A percentile compares a stretch with the other conserved stretches of the same genome.
Conservation (phyloP, 345 rosid genomes). For the Diplotaxis tenuifolia region DNA sequence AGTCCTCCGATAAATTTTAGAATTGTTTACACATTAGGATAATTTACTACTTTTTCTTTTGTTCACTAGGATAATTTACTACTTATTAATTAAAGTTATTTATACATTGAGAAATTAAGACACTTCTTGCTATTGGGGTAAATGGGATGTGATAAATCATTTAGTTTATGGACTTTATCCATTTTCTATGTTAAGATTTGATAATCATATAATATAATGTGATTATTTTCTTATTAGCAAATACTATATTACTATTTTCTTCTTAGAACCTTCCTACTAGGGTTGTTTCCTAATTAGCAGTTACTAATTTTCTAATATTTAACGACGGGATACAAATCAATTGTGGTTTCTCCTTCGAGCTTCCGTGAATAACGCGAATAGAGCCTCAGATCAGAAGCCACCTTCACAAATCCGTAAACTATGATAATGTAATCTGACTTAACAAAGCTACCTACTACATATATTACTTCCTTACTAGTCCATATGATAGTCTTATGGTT, state of each 20-base stretch:
- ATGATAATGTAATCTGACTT: constrained; percentile 3
- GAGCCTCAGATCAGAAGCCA: constrained; percentile 8
- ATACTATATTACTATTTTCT: not conserved
- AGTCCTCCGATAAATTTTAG: not conserved
- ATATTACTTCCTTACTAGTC: not conserved
- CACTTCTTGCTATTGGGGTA: too few species aligned
- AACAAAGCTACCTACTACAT: constrained; percentile 29
- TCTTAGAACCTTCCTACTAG: not conserved
- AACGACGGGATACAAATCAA: not conserved
- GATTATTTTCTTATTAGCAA: not conserved
- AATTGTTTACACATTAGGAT: too few species aligned
- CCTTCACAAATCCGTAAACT: not conserved
- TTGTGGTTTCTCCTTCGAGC: not conserved
- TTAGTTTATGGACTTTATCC: not conserved
- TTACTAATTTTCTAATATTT: not conserved
- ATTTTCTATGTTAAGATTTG: not conserved
- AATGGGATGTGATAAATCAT: too few species aligned
- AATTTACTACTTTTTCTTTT: too few species aligned
- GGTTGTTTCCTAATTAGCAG: not conserved
- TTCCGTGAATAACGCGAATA: constrained; percentile 11
- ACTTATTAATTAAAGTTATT: too few species aligned
- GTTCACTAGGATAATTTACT: too few species aligned
- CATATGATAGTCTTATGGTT: not conserved
- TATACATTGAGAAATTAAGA: too few species aligned
- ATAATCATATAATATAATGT: not conserved